Conservation (phyloP, 441 rosid genomes). For the Brassica balearica region DNA sequence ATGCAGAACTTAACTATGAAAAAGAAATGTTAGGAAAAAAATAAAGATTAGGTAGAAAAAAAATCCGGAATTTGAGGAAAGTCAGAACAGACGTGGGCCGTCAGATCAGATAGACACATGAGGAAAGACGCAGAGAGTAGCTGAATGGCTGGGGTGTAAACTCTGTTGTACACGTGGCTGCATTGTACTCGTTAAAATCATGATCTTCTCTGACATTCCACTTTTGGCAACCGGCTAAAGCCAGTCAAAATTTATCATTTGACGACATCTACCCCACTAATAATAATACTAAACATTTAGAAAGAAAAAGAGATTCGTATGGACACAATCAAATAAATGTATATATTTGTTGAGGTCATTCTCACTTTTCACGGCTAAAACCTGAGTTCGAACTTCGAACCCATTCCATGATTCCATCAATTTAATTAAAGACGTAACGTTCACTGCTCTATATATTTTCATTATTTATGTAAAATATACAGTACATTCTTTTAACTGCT, state of each 20-base stretch:
- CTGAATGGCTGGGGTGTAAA: slow-evolving; percentile 41
- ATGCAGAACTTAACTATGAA: background rate
- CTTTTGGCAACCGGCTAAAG: slow-evolving; percentile 36
- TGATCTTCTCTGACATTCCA: slow-evolving; percentile 37
- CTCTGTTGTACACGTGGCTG: slow-evolving; percentile 41
- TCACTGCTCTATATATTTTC: slow-evolving; percentile 1
- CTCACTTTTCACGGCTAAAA: background rate
- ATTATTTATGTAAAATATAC: background rate
- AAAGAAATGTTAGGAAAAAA: background rate
- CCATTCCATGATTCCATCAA: background rate
- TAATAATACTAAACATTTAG: slow-evolving; percentile 1
- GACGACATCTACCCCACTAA: slow-evolving; percentile 38
- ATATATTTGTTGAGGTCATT: background rate
- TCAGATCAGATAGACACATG: slow-evolving; percentile 37
- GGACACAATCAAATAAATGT: slow-evolving; percentile 4
- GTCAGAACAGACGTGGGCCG: slow-evolving; percentile 35
- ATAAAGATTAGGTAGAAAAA: background rate
- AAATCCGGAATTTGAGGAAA: slow-evolving; percentile 37
- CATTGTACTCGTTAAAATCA: slow-evolving; percentile 26
- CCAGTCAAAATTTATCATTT: slow-evolving; percentile 28
- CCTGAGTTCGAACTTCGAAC: background rate
- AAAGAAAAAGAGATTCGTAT: slow-evolving; percentile 19
- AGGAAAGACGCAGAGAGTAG: slow-evolving; percentile 7
- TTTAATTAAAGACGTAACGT: background rate
- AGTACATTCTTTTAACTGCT: background rate